These are phyloP conservation scores for Lactarius vividus DNA, from an alignment of 768 basidiomycete genomes.

Conservation along the genomic window DNA sequence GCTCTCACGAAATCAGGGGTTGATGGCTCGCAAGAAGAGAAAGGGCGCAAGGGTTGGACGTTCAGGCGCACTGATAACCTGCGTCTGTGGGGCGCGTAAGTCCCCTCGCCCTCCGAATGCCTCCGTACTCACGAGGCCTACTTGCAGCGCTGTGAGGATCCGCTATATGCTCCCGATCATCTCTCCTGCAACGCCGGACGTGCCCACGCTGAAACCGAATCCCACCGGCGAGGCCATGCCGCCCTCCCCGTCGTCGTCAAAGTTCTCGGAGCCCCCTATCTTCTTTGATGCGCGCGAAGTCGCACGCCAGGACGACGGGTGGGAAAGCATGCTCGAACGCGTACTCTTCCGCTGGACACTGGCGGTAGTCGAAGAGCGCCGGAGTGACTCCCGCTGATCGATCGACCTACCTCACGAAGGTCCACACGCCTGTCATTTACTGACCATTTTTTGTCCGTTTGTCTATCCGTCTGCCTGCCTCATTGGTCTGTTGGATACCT, in stretches of 20 bases:
- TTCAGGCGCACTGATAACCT: conserved; percentile 86
- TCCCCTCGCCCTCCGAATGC: conserved; percentile 22
- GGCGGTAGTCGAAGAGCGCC: conserved; percentile 63
- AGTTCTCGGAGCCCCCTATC: conserved; percentile 45
- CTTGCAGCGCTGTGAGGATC: conserved; percentile 68
- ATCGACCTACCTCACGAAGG: too few species aligned
- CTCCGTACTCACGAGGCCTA: not conserved
- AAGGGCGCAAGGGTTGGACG: conserved; percentile 66
- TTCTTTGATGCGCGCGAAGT: conserved; percentile 72
- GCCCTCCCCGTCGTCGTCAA: conserved; percentile 35
- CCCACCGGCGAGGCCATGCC: conserved; percentile 6
- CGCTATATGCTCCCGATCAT: conserved; percentile 75
- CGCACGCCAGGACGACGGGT: conserved; percentile 71
- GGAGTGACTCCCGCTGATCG: conserved; percentile 31
- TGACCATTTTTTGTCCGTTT: not conserved
- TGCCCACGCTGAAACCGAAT: conserved; percentile 32
- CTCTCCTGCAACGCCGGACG: conserved; percentile 44
- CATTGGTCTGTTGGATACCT: conserved; percentile 4
- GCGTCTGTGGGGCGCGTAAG: conserved; percentile 80
- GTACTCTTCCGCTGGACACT: conserved; percentile 64
- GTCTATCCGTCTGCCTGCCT: not conserved
- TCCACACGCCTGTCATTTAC: conserved; percentile 4
- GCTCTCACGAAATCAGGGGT: conserved; percentile 38
- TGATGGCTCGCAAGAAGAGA: conserved; percentile 38
- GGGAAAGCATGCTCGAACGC: conserved; percentile 75